A percentile compares a stretch with the other conserved stretches of the same genome.
Conservation (phyloP, 2,329 filamentous ascomycete genomes). For the Orbilia blumenaviensis region DNA sequence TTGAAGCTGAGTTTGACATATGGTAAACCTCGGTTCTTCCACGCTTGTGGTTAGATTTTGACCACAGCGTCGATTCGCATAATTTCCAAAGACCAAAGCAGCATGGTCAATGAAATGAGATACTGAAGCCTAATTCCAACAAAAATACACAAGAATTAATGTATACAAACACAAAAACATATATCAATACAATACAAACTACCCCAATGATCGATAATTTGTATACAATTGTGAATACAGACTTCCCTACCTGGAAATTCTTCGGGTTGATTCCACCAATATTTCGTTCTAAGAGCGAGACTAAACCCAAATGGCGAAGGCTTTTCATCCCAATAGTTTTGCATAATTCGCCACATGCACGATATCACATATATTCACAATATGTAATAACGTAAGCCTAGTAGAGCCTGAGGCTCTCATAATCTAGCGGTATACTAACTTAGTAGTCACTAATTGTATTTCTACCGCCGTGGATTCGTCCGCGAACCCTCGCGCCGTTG, state of each 20-base stretch:
- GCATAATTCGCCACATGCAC: too few species aligned
- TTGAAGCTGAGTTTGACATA: background rate
- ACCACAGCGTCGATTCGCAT: background rate
- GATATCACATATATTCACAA: too few species aligned
- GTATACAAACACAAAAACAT: background rate
- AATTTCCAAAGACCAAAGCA: background rate
- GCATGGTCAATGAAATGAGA: background rate
- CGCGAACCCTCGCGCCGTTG: background rate
- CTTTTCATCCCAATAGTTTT: too few species aligned
- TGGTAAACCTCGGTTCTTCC: background rate
- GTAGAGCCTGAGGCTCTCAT: background rate
- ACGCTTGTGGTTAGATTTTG: background rate
- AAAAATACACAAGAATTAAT: too few species aligned
- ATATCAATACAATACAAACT: background rate
- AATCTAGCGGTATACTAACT: background rate
- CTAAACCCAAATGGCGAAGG: too few species aligned
- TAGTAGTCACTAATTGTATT: background rate
- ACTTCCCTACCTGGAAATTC: conserved; percentile 1
- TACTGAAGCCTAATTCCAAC: conserved; percentile 1
- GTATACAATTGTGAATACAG: background rate
- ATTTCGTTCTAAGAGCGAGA: too few species aligned
- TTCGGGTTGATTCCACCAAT: too few species aligned
- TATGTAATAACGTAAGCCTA: too few species aligned
- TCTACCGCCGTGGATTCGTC: conserved; percentile 4
- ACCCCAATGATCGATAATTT: background rate